Base-by-base conservation (phyloP, 805 yeast genomes). In the Candida vaughaniae region DNA sequence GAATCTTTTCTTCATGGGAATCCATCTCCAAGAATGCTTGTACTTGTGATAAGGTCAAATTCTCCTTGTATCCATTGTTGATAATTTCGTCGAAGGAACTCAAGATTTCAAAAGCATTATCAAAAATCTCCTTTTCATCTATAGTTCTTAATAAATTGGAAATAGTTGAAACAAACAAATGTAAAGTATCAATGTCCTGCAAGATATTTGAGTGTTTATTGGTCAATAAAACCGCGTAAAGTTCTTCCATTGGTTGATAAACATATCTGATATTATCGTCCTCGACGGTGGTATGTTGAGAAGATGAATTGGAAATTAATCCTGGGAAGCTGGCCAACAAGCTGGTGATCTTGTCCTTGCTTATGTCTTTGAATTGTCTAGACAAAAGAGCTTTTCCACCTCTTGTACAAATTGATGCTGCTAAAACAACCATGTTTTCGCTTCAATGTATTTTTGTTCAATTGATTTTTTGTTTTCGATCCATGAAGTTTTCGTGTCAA, bases 1-100 rank as follows among this genome's bases (percentile, higher is more conserved):
- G 98, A 56, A 95, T 91, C 71, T 87, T 91, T 67, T 93, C 99
- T 66, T 93, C 99, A 60, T 93, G 97, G 27, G 95, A 85, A 65
- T 93, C 98, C 98, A 93, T 91, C 58, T 88, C 91, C 68, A 93
- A 71, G 64, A 86, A 91, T 9, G 95, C 86, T 60, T 78, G 80
- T 46, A 93, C 85, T 67, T 93, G 98, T 42, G 80, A 61, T 47
- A 83, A 60, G 1, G 93, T 78, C 47, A 91, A 68, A 62, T 88
- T 85, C 61, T 93, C 99, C 48, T 86, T 80, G 69, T 83, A 88
- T 12, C 99, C 99, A 64, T 87, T 71, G 36, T 80, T 80, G 49
- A 93, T 80, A 38, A 93, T 85, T 65, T 93, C 99, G 61, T 93
- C 99, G 55, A 93, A 91, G 3, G 97, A 95, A 55, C 85, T 78